Evolutionary conservation across 2,329 filamentous ascomycete species (phyloP), one percentile per base, ranked within the genome.

Genomic region (Penicillium glabrum): DNA sequence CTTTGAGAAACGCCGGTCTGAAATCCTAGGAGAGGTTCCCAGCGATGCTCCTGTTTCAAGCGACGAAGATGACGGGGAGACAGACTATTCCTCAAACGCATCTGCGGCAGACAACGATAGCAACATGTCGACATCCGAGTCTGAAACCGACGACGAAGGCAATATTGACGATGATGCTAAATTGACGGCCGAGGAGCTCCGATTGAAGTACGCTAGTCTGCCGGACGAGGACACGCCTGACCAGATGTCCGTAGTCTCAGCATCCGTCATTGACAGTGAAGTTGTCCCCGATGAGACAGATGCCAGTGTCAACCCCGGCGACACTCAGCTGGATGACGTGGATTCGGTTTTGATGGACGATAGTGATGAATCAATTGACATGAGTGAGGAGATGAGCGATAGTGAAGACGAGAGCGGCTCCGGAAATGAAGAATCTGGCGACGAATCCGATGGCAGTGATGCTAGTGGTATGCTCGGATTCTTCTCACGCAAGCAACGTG

Each of bases 41-140:
- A 75, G 87, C 85, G 68, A 90, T 86, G 48, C 81, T 89, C 67
- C 90, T 88, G 66, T 86, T 88, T 76, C 89, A 86, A 65, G 87
- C 90, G 66, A 74, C 19, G 72, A 66, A 16, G 69, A 73, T 43
- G 69, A 69, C 51, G 62, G 44, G 14, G 68, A 64, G 19, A 67
- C 67, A 1, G 68, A 69, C 52, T 64, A 61, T 31, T 57, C 50
- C 10, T 89, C 87, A 59, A 81, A 87, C 55, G 90, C 88, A 1
- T 90, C 87, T 0, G 88, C 89, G 59, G 67, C 67, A 31, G 81
- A 81, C 16, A 79, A 80, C 29, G 83, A 80, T 56, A 75, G 72
- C 46, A 82, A 82, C 33, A 83, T 70, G 80, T 82, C 62, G 68
- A 80, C 63, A 63, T 80, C 61, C 51, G 73, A 62, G 66, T 77